Evolutionary conservation across 2,329 filamentous ascomycete species (phyloP), one percentile per base, ranked within the genome.

Genomic region (Phaeosphaeria sp.): DNA sequence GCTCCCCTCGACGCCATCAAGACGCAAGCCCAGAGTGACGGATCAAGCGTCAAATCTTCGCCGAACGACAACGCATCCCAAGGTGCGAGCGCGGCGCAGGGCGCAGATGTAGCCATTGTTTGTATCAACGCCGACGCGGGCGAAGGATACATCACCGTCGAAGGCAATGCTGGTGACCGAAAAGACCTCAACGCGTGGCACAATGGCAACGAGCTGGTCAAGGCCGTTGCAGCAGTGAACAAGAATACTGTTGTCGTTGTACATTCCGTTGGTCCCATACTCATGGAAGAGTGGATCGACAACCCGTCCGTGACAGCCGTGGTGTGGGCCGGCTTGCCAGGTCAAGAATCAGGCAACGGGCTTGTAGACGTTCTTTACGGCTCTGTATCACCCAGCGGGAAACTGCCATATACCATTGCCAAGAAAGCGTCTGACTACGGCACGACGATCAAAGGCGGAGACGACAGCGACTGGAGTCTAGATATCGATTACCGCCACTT

Each of bases 371-470:
- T 83, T 11, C 65, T 83, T 1, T 83, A 80, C 59, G 81, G 81
- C 2, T 66, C 68, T n/a, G 63, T 72, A 3, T 75, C 74, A 6
- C 81, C 81, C 1, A 79, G 72, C 0, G 88, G 87, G 1, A 85
- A 86, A 55, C 78, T 90, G 0, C 86, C 87, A 67, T 90, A 76
- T 50, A 77, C 75, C 11, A 77, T 78, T 50, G 74, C 74, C 3
- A 77, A 76, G 62, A 55, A 65, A 18, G 56, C 65, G 3, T 58
- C 33, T 1, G 76, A 78, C 57, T 77, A 77, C 46, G 73, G 72
- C 18, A 69, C 72, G 1, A 54, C 50, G 0, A 63, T 77, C 21
- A 56, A 58, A 3, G 18, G 30, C 2, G 20, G 30, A 2, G 70
- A 58, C 47, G 63, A 66, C 30, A 56, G 72, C 51, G 65, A 71